These are phyloP conservation scores for Ceratocystis lukuohia DNA, from an alignment of 2,329 filamentous ascomycete species.

Conservation along the genomic window DNA sequence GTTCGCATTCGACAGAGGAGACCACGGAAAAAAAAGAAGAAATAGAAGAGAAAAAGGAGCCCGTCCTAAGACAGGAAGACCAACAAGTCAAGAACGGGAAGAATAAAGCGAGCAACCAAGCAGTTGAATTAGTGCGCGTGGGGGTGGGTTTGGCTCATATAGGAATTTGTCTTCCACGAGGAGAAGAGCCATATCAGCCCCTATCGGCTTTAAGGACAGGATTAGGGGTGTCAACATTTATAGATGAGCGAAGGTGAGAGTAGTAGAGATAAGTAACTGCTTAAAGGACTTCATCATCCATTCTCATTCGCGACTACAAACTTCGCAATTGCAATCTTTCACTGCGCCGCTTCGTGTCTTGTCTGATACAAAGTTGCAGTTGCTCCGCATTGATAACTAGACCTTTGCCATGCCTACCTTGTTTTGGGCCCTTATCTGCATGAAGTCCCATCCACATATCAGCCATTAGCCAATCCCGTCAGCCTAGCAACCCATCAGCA, in stretches of 20 bases:
- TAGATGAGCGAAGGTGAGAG: not conserved
- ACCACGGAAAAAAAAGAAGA: not conserved
- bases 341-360: no score
- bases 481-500: no score
- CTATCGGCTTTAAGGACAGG: not conserved
- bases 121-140: no score
- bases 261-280: not conserved
- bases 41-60: not conserved
- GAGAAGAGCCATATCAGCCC: not conserved
- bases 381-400: no score
- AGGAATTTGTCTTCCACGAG: not conserved
- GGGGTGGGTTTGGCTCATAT: not conserved
- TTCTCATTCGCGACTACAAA: not conserved
- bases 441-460: no score
- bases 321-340: no score
- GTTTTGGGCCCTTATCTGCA: no score
- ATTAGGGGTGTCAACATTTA: not conserved
- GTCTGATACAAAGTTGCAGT: no score
- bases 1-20: not conserved
- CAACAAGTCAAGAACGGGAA: not conserved
- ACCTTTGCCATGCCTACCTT: no score
- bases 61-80: no score
- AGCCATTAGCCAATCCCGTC: no score
- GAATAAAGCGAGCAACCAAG: not conserved
- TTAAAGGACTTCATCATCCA: not conserved